Conservation (phyloP, 345 rosid genomes). For the Pugionium dolabratum region DNA sequence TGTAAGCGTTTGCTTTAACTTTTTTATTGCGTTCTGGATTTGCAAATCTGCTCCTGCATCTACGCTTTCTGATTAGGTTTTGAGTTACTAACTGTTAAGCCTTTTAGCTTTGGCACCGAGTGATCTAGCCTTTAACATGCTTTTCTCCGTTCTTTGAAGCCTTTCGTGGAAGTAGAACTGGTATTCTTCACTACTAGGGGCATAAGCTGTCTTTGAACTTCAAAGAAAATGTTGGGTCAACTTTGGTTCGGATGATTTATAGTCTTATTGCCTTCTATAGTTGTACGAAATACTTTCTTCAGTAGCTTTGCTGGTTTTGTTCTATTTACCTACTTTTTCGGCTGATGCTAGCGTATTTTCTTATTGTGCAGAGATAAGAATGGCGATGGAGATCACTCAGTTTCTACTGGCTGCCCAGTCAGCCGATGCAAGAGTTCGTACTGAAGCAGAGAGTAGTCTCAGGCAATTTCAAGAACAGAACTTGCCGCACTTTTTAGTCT, state of each 20-base stretch:
- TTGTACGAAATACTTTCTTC: conserved; percentile 1
- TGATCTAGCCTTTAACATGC: too few relatives aligned
- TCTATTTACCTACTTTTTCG: neutral
- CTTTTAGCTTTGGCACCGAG: neutral
- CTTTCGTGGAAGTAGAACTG: too few relatives aligned
- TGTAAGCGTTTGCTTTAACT: conserved; percentile 34
- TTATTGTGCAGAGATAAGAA: conserved; percentile 43
- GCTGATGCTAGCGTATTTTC: conserved; percentile 3
- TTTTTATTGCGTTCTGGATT: conserved; percentile 1
- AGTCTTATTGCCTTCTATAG: neutral
- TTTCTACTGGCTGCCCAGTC: conserved; percentile 82
- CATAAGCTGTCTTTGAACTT: too few relatives aligned
- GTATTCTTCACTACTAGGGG: too few relatives aligned
- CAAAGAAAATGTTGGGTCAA: too few relatives aligned
- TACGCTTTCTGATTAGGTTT: conserved; percentile 26
- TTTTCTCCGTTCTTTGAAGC: too few relatives aligned
- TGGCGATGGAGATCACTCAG: conserved; percentile 94
- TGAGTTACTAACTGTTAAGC: conserved; percentile 22
- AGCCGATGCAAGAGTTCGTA: conserved; percentile 67
- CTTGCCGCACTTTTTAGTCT: conserved; percentile 66
- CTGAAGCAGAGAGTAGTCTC: conserved; percentile 73
- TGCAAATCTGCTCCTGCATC: conserved; percentile 29
- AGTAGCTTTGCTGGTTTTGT: neutral
- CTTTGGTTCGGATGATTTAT: neutral
- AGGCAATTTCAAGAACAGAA: conserved; percentile 83